phyloP scores from a whole-genome alignment of 306 rosid genomes.

The Boehmeria nivea region DNA sequence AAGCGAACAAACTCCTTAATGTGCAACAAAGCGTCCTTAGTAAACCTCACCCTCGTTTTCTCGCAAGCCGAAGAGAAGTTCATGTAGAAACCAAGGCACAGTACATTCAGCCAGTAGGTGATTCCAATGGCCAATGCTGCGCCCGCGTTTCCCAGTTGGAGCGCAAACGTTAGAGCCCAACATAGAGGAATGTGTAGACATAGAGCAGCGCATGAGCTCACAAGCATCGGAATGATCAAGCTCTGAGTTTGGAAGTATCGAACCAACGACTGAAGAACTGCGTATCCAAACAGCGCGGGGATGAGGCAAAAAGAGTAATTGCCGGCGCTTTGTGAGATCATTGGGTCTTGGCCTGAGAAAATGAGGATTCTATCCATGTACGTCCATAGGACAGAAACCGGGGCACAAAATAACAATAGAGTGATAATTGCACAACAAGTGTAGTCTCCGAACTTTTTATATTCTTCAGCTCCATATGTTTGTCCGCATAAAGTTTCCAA shows the following conservation, averaged over 20 bases:
- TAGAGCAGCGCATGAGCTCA: conserved; percentile 6
- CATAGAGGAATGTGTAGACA: conserved; percentile 37
- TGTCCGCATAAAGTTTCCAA: conserved; percentile 31
- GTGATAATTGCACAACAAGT: conserved; percentile 26
- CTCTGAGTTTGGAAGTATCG: conserved; percentile 28
- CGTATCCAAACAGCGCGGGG: conserved; percentile 22
- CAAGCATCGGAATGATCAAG: conserved; percentile 18
- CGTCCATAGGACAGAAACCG: conserved; percentile 20
- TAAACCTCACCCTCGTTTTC: conserved; percentile 31
- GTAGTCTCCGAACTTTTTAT: conserved; percentile 24
- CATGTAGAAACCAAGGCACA: conserved; percentile 26
- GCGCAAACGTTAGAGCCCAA: conserved; percentile 46
- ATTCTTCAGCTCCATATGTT: conserved; percentile 28
- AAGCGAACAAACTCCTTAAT: conserved; percentile 35
- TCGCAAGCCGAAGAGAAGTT: conserved; percentile 44
- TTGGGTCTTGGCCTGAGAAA: conserved; percentile 21
- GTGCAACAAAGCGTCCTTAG: conserved; percentile 28
- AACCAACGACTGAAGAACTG: conserved; percentile 27
- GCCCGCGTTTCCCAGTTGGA: conserved; percentile 40
- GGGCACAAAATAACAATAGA: conserved; percentile 18
- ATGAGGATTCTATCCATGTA: conserved; percentile 21
- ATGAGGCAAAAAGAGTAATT: conserved; percentile 24
- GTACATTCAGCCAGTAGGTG: conserved; percentile 50
- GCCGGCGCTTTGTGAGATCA: conserved; percentile 14
- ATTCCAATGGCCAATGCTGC: conserved; percentile 48